Evolutionary conservation across 306 rosid species (phyloP).

Genomic region (Corylus avellana): DNA sequence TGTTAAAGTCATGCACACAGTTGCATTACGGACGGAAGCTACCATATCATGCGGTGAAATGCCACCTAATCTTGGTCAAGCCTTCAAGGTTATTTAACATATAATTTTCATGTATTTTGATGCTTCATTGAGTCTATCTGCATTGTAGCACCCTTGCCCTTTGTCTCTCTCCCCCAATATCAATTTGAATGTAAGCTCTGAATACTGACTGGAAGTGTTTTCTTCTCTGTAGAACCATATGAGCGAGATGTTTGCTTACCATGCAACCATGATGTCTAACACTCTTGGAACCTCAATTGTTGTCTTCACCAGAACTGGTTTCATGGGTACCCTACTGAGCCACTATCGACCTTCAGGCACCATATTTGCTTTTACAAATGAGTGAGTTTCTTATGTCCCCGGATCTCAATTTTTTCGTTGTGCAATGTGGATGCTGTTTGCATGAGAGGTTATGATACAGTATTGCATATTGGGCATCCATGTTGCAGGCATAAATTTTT

Average conservation of each 20-base stretch:
- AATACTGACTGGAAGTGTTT: slow-evolving; percentile 15
- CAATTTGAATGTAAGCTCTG: slow-evolving; percentile 11
- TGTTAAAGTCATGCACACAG: slow-evolving; percentile 97
- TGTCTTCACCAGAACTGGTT: slow-evolving; percentile 92
- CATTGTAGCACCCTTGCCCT: background rate
- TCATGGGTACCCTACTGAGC: slow-evolving; percentile 84
- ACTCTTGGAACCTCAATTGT: slow-evolving; percentile 96
- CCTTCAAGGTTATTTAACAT: slow-evolving; percentile 67
- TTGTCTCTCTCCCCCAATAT: background rate
- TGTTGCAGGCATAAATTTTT: background rate
- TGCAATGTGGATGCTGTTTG: background rate
- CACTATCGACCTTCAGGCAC: slow-evolving; percentile 95
- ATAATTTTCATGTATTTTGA: background rate
- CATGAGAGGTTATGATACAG: background rate
- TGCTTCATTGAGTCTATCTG: background rate
- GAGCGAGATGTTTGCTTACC: slow-evolving; percentile 99
- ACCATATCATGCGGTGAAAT: slow-evolving; percentile 68
- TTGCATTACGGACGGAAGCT: slow-evolving; percentile 92
- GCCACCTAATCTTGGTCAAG: slow-evolving; percentile 90
- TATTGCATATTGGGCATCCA: background rate
- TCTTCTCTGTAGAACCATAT: slow-evolving; percentile 70
- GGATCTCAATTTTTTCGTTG: background rate
- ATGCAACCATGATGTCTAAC: slow-evolving; percentile 98
- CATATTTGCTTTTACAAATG: slow-evolving; percentile 86
- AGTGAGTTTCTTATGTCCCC: slow-evolving; percentile 58